These are phyloP conservation scores for Anisodus tanguticus DNA, from an alignment of 257 asterid genomes.

Conservation along the genomic window DNA sequence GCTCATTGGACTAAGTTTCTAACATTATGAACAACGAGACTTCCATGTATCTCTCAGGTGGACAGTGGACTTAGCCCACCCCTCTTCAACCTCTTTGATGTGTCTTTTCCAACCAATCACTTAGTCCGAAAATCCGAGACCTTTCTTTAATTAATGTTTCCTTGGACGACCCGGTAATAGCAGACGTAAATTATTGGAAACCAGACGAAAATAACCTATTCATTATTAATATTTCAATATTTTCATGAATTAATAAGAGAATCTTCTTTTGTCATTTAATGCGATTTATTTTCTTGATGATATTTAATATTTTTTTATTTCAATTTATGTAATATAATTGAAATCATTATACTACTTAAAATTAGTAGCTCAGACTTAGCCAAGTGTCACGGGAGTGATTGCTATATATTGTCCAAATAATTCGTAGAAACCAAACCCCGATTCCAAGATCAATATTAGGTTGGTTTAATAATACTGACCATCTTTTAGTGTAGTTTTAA, in stretches of 20 bases:
- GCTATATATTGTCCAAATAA: neutral
- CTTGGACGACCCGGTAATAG: neutral
- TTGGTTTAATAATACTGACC: neutral
- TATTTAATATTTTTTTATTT: neutral
- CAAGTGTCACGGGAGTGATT: neutral
- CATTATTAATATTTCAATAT: neutral
- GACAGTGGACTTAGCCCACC: slow-evolving; percentile 32
- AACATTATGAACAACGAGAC: slow-evolving; percentile 21
- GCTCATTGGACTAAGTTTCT: slow-evolving; percentile 12
- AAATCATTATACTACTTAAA: no score
- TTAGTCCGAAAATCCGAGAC: neutral
- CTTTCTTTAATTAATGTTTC: neutral
- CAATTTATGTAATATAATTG: no score
- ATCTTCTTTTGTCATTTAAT: neutral
- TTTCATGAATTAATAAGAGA: neutral
- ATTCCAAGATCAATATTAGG: neutral
- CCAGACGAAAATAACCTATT: neutral
- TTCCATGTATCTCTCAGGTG: slow-evolving; percentile 32
- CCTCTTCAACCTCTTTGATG: neutral
- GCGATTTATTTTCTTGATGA: neutral
- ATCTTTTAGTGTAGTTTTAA: neutral
- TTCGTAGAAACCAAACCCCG: neutral
- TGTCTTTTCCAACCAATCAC: neutral
- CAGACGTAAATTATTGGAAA: neutral
- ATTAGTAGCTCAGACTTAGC: neutral